Base-by-base conservation (phyloP, 768 basidiomycete species). In the Rhodotorula sphaerocarpa region DNA sequence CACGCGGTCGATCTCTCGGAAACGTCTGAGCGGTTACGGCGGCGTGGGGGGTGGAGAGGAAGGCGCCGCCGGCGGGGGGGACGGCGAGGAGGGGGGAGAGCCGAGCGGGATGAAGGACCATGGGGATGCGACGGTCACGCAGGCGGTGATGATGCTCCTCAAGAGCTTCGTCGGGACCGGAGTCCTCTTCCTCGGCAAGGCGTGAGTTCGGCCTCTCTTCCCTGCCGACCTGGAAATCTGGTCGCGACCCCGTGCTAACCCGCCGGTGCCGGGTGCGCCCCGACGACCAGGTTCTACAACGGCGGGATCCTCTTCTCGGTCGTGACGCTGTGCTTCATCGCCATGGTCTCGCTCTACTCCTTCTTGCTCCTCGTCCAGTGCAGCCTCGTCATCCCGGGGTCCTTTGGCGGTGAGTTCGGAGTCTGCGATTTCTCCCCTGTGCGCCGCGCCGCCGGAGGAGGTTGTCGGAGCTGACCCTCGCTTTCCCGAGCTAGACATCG, bases 131-230 rank as follows among this genome's bases (percentile, higher is more conserved):
- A 88, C 86, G 4, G 86, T 91, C 18, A 82, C 85, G 3, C 89
- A 96, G 76, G 93, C 93, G 27, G 83, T 91, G 12, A 77, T 97
- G 50, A 96, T 96, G 91, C 76, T 97, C 57, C 77, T 95, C 61
- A 96, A 96, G 76, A 84, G 87, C 2, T 97, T 97, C 71, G 84
- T 97, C 50, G 93, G 93, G 27, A 96, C 93, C 20, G 93, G 93
- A 21, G 86, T 99, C 15, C 75, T 99, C 41, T 97, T 99, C 78
- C 81, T 99, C 31, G 95, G 90, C 55, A 93, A 89, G 77, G 95
- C 85, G 86, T 90, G 75, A 71, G 87, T 77, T 4, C 25, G 18
- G 11, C 20, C n/a, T 4, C 28, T 23, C 27, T 20, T 23, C 34
- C 39, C 54, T 44, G 25, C 52, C 5, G 20, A 15, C 63, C 44